Base-by-base conservation (phyloP, 1,284 basidiomycete genomes). In the Mrakiaceae sp. region DNA sequence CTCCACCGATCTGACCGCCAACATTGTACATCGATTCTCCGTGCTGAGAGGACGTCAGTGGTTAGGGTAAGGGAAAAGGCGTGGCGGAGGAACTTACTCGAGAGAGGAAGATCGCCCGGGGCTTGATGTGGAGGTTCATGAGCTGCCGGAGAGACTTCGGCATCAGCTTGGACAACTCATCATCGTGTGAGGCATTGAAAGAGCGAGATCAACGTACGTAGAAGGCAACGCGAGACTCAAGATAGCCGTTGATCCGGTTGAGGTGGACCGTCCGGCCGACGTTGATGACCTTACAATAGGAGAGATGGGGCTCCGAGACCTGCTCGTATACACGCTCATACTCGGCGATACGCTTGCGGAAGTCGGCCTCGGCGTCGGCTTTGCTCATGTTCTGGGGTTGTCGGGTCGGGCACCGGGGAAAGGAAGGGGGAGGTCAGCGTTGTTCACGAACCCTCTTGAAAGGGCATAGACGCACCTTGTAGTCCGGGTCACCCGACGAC, bases 21-120 rank as follows among this genome's bases (percentile, higher is more conserved):
- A 98, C 86, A 73, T 99, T 99, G 78, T 84, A 98, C 78, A 95
- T 90, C 72, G 92, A 96, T 77, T 99, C 96, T 11, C 96, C 96
- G 73, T 99, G 96, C 90, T 94, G 70, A n/a, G 63, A 43, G 66
- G 50, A 6, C 8, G 57, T 66, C 66, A 67, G 62, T 49, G 47
- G 47, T 42, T 54, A n/a, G n/a, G 40, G n/a, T 3, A 43, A 6
- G 16, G 40, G 50, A 64, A n/a, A 12, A 44, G n/a, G 46, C 4
- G 42, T 16, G 50, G 43, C 4, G 10, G 27, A 0, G 4, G 3
- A 10, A 77, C 83, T 72, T 72, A 94, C 92, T 71, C 96, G 79
- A 7, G 96, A 97, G 70, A 99, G 85, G 77, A 94, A 99, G 70
- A 99, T 98, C 74, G 88, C 92, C 67, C 96, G 82, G 11, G 96